Evolutionary conservation across 2,329 filamentous ascomycete species (phyloP), one percentile per base, ranked within the genome.

Genomic region (Celoporthe dispersa): DNA sequence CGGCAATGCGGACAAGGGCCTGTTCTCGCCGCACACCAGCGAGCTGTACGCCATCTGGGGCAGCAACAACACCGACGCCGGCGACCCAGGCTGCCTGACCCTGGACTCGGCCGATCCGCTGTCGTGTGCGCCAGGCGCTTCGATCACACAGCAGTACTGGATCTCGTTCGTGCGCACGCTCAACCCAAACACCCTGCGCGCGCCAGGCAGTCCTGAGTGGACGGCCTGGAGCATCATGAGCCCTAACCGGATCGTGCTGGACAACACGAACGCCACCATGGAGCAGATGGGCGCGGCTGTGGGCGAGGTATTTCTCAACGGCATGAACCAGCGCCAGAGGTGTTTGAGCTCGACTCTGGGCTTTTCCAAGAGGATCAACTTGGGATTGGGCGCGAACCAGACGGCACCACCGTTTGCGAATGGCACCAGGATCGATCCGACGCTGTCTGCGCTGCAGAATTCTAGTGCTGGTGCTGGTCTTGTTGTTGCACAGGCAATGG

Each of bases 71-170:
- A 69, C 68, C 19, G 68, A 69, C 64, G 68, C 57, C 25, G 64
- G 59, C 14, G 68, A 69, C 37, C 68, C 68, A 3, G 68, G 64
- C 28, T 69, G 68, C 25, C 33, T 63, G 14, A 57, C 16, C 16
- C 64, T 69, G n/a, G n/a, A n/a, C 35, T 5, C 31, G 44, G 35
- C 64, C 14, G 68, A 69, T 22, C 68, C 68, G 2, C 64, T 69
- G 22, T 67, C 64, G 33, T 69, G 68, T 35, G 68, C 68, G 12
- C 22, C 55, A 7, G 68, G 68, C 8, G 64, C 68, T 55, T 7
- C 33, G 25, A 41, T 72, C 5, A 64, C 68, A 22, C 72, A 73
- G 72, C 67, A 70, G 16, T 73, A 73, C 64, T 73, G 69, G 64
- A 68, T 72, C 64, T 70, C 69, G 41, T 73, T 73, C 51, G 68